Conservation (phyloP, 2,329 filamentous ascomycete genomes). For the Colletotrichum godetiae region DNA sequence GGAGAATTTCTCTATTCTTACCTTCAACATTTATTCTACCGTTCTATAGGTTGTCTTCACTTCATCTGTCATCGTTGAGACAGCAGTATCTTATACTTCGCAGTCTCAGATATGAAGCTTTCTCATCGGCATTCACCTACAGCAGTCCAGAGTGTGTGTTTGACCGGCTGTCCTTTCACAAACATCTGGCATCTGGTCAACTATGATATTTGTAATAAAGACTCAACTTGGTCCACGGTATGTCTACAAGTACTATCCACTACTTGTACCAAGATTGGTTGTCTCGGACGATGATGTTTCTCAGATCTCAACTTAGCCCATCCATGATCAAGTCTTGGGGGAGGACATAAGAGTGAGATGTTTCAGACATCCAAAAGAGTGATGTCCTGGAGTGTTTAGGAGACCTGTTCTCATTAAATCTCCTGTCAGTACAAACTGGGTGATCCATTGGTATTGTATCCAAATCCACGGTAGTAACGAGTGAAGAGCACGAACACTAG, state of each 20-base stretch:
- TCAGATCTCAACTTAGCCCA: too few relatives aligned
- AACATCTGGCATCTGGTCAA: neutral
- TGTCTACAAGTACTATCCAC: too few relatives aligned
- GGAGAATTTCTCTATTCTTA: neutral
- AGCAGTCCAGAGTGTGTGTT: neutral
- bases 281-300: too few relatives aligned
- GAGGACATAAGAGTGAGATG: too few relatives aligned
- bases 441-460: neutral
- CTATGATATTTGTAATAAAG: neutral
- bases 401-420: too few relatives aligned
- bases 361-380: too few relatives aligned
- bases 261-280: too few relatives aligned
- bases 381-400: too few relatives aligned
- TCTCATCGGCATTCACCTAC: neutral
- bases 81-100: neutral
- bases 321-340: too few relatives aligned
- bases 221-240: neutral
- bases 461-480: neutral
- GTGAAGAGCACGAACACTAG: neutral
- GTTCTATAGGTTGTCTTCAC: neutral
- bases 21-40: fast-evolving
- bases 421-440: neutral
- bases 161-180: neutral
- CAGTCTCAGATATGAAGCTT: neutral
- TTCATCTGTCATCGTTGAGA: neutral